Conservation (phyloP, 2,329 filamentous ascomycete species). For the Apiospora phragmitis region DNA sequence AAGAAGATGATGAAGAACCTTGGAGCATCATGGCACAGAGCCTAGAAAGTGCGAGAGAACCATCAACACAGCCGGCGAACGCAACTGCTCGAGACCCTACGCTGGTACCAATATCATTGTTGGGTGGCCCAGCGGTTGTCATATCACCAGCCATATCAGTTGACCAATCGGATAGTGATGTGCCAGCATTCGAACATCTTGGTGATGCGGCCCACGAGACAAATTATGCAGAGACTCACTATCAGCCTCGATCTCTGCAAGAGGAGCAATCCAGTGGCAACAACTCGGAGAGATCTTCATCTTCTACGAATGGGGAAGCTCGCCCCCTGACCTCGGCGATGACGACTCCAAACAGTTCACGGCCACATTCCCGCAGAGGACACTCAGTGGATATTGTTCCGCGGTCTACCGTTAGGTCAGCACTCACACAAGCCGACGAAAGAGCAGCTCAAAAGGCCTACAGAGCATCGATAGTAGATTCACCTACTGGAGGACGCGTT, state of each 20-base stretch:
- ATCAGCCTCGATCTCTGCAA: slow-evolving; percentile 4
- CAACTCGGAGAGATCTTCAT: slow-evolving; percentile 40
- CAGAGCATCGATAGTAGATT: slow-evolving; percentile 12
- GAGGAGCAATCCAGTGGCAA: slow-evolving; percentile 29
- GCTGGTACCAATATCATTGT: neutral
- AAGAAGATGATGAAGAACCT: slow-evolving; percentile 19
- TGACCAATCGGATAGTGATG: slow-evolving; percentile 31
- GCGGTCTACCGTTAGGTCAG: slow-evolving; percentile 10
- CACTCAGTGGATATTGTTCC: slow-evolving; percentile 19
- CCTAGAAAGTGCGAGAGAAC: neutral
- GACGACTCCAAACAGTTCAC: slow-evolving; percentile 43
- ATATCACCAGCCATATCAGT: slow-evolving; percentile 25
- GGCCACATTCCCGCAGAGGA: slow-evolving; percentile 43
- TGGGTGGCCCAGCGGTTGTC: neutral
- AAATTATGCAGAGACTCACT: neutral
- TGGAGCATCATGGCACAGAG: neutral
- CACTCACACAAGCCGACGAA: slow-evolving; percentile 17
- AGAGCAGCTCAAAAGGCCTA: slow-evolving; percentile 12
- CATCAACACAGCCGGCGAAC: neutral
- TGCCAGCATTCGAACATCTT: slow-evolving; percentile 28
- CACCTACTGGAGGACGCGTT: neutral
- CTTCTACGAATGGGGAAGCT: slow-evolving; percentile 42
- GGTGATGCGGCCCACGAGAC: neutral
- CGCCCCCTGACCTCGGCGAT: slow-evolving; percentile 38
- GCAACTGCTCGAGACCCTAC: slow-evolving; percentile 17